These are phyloP conservation scores for Roridomyces roridus DNA, from an alignment of 768 basidiomycete genomes.

Conservation along the genomic window DNA sequence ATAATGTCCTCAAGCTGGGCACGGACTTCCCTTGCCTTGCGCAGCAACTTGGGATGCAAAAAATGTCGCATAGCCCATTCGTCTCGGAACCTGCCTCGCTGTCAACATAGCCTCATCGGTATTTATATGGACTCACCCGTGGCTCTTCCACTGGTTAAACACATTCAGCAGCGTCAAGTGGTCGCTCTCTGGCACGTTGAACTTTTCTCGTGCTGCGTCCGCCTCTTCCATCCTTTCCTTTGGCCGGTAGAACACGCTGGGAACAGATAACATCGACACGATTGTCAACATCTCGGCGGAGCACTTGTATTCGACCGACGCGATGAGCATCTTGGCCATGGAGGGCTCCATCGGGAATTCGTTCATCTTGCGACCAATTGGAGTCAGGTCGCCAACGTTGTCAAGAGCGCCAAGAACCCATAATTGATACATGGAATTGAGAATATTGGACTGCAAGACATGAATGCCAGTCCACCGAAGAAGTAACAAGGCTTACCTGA, in stretches of 20 bases:
- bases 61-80: conserved; percentile 97
- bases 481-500: conserved; percentile 57
- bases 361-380: conserved; percentile 94
- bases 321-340: conserved; percentile 98
- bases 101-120: background rate
- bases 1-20: conserved; percentile 98
- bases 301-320: conserved; percentile 91
- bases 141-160: conserved; percentile 97
- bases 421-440: conserved; percentile 99
- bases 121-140: conserved; percentile 63
- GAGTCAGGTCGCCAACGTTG: conserved; percentile 96
- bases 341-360: conserved; percentile 99
- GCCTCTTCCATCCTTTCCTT: conserved; percentile 98
- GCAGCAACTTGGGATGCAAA: conserved; percentile 92
- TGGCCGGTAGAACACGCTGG: conserved; percentile 96
- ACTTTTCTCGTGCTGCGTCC: conserved; percentile 97
- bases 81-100: conserved; percentile 74
- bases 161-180: conserved; percentile 96
- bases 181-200: conserved; percentile 98
- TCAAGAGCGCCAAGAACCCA: conserved; percentile 99
- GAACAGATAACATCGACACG: conserved; percentile 98
- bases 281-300: conserved; percentile 97
- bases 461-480: background rate
- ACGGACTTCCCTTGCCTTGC: conserved; percentile 95
- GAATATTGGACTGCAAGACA: conserved; percentile 79